A percentile compares a stretch with the other conserved stretches of the same genome.
Conservation (phyloP, 75 land plant species). For the Chamaecyparis obtusa region DNA sequence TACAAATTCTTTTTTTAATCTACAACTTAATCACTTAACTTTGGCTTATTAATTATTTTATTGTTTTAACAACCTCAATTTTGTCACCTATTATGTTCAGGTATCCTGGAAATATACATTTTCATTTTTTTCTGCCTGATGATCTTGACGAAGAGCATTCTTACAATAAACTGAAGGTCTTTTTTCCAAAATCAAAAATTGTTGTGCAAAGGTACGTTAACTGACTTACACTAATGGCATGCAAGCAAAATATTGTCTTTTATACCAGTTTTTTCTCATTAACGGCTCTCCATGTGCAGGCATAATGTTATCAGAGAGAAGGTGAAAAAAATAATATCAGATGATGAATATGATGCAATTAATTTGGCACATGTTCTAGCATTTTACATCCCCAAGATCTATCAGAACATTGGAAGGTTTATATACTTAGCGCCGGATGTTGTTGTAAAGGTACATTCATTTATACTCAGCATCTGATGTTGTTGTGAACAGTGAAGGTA, state of each 20-base stretch:
- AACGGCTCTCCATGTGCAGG: constrained; percentile 12
- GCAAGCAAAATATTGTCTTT: neutral
- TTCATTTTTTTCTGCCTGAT: constrained; percentile 38
- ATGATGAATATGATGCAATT: neutral
- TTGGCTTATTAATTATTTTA: neutral
- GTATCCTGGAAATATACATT: constrained; percentile 20
- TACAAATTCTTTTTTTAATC: too few species aligned
- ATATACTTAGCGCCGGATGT: constrained; percentile 46
- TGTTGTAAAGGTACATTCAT: constrained; percentile 43
- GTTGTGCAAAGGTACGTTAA: constrained; percentile 27
- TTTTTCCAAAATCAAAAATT: constrained; percentile 34
- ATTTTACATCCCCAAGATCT: constrained; percentile 40
- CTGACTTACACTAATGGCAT: neutral
- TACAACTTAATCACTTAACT: too few species aligned
- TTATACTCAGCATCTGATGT: neutral
- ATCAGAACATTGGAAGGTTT: constrained; percentile 26
- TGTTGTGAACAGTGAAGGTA: too few species aligned
- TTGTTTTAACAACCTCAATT: neutral
- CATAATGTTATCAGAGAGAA: constrained; percentile 29
- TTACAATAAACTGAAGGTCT: constrained; percentile 21
- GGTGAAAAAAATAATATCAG: constrained; percentile 11
- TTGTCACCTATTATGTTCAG: constrained; percentile 15
- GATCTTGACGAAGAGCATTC: constrained; percentile 23
- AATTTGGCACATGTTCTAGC: constrained; percentile 37
- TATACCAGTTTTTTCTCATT: constrained; percentile 2